Base-by-base conservation (phyloP, 1,139 yeast species). In the Hansenula sp. region DNA sequence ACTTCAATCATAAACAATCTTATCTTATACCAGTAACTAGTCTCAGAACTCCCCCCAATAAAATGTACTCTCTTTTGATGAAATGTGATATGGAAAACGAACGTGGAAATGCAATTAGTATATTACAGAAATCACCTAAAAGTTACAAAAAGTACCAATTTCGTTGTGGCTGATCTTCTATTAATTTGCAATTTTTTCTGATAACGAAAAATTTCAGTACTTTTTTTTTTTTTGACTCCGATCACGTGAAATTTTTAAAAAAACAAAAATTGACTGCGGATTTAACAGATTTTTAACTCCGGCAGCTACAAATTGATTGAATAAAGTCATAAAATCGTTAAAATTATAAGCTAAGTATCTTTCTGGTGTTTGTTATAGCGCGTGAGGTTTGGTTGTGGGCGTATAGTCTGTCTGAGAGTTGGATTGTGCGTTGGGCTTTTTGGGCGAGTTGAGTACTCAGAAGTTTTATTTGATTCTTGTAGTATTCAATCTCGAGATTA, bases 381-480 rank as follows among this genome's bases (percentile, higher is more conserved):
- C 12, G 17, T 6, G 11, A 17, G 12, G 29, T 24, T 19, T 43
- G 29, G 20, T 44, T 42, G 22, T 46, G 44, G 13, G 34, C 42
- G 32, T 43, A 18, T 3, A 52, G 25, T 33, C 50, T 37, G n/a
- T 42, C 40, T 40, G 51, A 44, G 10, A 54, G 39, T 8, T 40
- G 36, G 13, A 48, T 18, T 19, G 50, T 48, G 6, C 42, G 42
- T 19, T 44, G 34, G 36, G 51, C 50, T 27, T 47, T 50, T 11
- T 30, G 25, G 20, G 48, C 45, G 12, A 54, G 30, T 29, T 49
- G 55, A 2, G 38, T 19, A 1, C 45, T 38, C 12, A 47, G 28
- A 2, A 42, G 43, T 2, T 35, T 26, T 14, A 52, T 18, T 27
- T 53, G 52, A 6, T 24, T 26, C 24, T 44, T 41, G 29, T 45